These are phyloP conservation scores for Aspergillus phoenicis DNA, from an alignment of 2,329 filamentous ascomycete genomes.

Conservation along the genomic window DNA sequence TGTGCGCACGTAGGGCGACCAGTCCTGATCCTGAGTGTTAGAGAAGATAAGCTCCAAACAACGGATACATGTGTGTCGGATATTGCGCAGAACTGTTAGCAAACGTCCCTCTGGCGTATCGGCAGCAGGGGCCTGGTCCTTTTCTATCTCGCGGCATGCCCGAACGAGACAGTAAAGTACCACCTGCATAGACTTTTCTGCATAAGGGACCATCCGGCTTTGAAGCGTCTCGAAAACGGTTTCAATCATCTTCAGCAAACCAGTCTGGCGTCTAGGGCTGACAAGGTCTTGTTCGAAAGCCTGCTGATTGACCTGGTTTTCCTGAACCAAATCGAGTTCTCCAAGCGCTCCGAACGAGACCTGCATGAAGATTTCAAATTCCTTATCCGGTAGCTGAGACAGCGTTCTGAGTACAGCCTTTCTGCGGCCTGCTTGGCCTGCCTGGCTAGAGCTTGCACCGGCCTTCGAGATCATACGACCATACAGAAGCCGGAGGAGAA, in stretches of 20 bases:
- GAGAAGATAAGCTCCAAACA: constrained; percentile 79
- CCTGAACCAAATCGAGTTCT: constrained; percentile 60
- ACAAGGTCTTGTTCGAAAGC: constrained; percentile 63
- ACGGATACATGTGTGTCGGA: constrained; percentile 68
- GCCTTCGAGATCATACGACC: constrained; percentile 84
- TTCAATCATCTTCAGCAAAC: constrained; percentile 88
- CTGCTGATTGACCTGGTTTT: constrained; percentile 53
- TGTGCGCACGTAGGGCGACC: constrained; percentile 68
- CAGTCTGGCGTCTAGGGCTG: constrained; percentile 76
- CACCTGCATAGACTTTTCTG: constrained; percentile 70
- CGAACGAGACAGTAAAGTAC: constrained; percentile 79
- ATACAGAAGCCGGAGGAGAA: constrained; percentile 84
- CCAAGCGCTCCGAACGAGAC: constrained; percentile 76
- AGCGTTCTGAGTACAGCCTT: constrained; percentile 74
- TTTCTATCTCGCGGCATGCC: constrained; percentile 59
- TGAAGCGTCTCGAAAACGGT: constrained; percentile 85
- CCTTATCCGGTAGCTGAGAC: constrained; percentile 71
- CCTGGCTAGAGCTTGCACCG: constrained; percentile 72
- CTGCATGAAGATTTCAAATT: constrained; percentile 78
- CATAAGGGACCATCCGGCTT: constrained; percentile 68
- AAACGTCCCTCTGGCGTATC: constrained; percentile 36
- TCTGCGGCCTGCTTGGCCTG: constrained; percentile 78
- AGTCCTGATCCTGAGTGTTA: constrained; percentile 69
- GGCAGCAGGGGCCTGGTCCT: constrained; percentile 30
- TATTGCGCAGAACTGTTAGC: constrained; percentile 46